A percentile compares a stretch with the other conserved stretches of the same genome.
Evolutionary conservation across 169 alveolate species (phyloP).

Genomic region (Plasmodium sp.): DNA sequence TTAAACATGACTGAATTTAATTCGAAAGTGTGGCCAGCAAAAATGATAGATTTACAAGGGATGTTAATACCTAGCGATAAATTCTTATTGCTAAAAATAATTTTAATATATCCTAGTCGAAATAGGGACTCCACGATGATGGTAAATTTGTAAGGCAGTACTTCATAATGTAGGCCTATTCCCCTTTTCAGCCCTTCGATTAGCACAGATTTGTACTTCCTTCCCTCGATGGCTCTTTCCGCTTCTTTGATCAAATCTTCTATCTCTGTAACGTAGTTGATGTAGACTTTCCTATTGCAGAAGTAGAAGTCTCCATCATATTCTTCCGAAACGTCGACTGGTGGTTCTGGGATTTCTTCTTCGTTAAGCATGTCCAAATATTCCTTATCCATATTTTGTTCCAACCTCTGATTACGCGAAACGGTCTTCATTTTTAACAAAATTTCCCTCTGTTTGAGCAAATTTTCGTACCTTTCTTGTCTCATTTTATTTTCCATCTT

Average conservation of each 20-base stretch:
- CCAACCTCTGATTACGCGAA: constrained; percentile 89
- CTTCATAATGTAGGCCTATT: constrained; percentile 94
- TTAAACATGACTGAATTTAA: constrained; percentile 91
- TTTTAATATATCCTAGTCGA: constrained; percentile 88
- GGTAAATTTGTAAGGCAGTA: constrained; percentile 84
- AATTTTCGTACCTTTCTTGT: constrained; percentile 84
- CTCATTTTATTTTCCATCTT: constrained; percentile 86
- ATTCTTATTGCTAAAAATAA: constrained; percentile 90
- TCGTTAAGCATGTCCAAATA: constrained; percentile 81
- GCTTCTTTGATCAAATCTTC: constrained; percentile 83
- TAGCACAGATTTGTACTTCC: constrained; percentile 77
- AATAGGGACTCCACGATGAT: constrained; percentile 89
- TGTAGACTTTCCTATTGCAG: constrained; percentile 82
- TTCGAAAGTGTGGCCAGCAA: constrained; percentile 89
- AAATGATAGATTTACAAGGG: constrained; percentile 92
- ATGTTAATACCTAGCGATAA: constrained; percentile 94
- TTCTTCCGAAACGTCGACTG: constrained; percentile 90
- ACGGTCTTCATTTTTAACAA: constrained; percentile 84
- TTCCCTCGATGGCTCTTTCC: constrained; percentile 79
- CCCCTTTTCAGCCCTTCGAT: constrained; percentile 91
- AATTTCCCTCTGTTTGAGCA: constrained; percentile 86
- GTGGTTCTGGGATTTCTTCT: constrained; percentile 86
- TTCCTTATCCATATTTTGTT: constrained; percentile 86
- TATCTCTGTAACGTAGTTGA: constrained; percentile 82
- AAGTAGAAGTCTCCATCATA: constrained; percentile 90